These are phyloP conservation scores for Solanum chacoense DNA, from an alignment of 305 asterid genomes.

Conservation along the genomic window DNA sequence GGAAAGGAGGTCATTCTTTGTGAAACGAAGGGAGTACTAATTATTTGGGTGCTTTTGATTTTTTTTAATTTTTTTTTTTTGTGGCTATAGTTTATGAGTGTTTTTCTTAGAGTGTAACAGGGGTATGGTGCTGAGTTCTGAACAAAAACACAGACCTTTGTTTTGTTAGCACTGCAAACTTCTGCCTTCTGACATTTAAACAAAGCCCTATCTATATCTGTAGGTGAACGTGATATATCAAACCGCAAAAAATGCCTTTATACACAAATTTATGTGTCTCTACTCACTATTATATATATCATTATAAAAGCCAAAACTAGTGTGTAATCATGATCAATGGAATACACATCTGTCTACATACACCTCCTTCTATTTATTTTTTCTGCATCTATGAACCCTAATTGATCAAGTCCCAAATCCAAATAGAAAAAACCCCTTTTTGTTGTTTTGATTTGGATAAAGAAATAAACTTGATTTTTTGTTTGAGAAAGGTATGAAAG, in stretches of 20 bases:
- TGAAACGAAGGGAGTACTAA: background rate
- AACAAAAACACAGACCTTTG: constrained; percentile 19
- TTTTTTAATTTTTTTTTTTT: background rate
- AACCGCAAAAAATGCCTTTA: constrained; percentile 12
- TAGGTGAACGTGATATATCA: constrained; percentile 32
- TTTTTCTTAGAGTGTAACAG: background rate
- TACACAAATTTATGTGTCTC: background rate
- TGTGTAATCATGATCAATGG: constrained; percentile 72
- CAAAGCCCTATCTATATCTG: background rate
- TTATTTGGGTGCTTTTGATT: background rate
- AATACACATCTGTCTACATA: constrained; percentile 41
- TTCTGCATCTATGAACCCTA: constrained; percentile 26
- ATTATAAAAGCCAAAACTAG: constrained; percentile 43
- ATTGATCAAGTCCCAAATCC: background rate
- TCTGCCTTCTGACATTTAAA: background rate
- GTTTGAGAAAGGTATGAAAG: constrained; percentile 50
- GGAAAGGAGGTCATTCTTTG: too few relatives aligned
- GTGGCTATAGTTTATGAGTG: constrained; percentile 9
- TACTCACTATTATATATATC: background rate
- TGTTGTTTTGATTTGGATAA: background rate
- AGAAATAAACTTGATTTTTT: background rate
- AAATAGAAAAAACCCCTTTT: background rate
- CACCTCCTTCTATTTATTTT: constrained; percentile 2
- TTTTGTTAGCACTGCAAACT: constrained; percentile 33
- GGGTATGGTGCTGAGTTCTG: constrained; percentile 14